Percentiles rank a stretch among this genome's conserved stretches.
Conservation (phyloP, 352 stramenopile species). For the Phytophthora megakarya region DNA sequence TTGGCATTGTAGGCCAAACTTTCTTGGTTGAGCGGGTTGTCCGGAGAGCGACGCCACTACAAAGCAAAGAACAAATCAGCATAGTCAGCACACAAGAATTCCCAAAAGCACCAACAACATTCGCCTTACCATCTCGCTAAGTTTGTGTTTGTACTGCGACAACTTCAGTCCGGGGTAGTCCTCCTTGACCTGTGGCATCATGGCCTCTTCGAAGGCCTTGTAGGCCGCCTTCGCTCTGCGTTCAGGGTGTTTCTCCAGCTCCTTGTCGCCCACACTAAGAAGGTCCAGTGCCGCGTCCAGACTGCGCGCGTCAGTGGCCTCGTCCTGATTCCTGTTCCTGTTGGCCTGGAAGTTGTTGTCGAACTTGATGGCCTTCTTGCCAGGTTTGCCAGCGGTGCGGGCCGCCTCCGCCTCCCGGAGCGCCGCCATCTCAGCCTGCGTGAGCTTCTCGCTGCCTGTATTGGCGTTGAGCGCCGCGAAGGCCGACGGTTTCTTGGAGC, state of each 20-base stretch:
- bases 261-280: slow-evolving; percentile 55
- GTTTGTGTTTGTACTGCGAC: slow-evolving; percentile 83
- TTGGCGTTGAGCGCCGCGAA: slow-evolving; percentile 30
- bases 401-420: slow-evolving; percentile 53
- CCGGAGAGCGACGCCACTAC: slow-evolving; percentile 75
- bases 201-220: slow-evolving; percentile 81
- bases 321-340: slow-evolving; percentile 53
- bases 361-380: slow-evolving; percentile 74
- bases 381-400: slow-evolving; percentile 36
- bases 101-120: background rate
- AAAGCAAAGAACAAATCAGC: slow-evolving; percentile 15
- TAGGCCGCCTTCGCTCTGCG: slow-evolving; percentile 76
- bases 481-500: slow-evolving; percentile 38
- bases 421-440: slow-evolving; percentile 53
- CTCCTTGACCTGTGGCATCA: slow-evolving; percentile 68
- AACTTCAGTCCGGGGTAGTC: slow-evolving; percentile 79
- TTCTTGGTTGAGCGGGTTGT: slow-evolving; percentile 84
- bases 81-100: slow-evolving; percentile 17
- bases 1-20: slow-evolving; percentile 77
- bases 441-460: slow-evolving; percentile 50
- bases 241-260: slow-evolving; percentile 66
- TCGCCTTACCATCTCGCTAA: slow-evolving; percentile 70
- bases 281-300: slow-evolving; percentile 70
- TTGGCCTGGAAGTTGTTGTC: slow-evolving; percentile 59
- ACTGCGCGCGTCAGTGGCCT: slow-evolving; percentile 57